Conservation (phyloP, 805 yeast genomes). For the Candida krabiensis region DNA sequence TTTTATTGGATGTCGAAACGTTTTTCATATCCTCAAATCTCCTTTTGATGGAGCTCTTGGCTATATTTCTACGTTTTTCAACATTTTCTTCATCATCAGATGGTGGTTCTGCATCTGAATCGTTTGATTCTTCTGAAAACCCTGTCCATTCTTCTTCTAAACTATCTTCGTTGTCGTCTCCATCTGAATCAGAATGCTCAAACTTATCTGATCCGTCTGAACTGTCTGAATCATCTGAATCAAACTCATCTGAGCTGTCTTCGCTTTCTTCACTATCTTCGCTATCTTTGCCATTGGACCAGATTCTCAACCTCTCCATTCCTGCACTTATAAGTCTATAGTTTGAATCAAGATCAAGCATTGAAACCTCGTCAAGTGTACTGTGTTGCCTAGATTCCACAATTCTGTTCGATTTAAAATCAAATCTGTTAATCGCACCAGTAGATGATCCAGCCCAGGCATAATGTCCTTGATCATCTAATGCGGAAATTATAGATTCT, state of each 20-base stretch:
- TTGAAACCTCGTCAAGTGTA: conserved; percentile 67
- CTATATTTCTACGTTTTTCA: conserved; percentile 1
- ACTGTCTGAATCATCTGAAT: conserved; percentile 13
- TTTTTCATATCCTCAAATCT: conserved; percentile 2
- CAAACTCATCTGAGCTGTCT: conserved; percentile 11
- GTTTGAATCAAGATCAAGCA: conserved; percentile 75
- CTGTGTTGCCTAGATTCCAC: conserved; percentile 69
- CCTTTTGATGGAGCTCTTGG: conserved; percentile 2
- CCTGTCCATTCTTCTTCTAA: conserved; percentile 9
- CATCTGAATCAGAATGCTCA: conserved; percentile 16
- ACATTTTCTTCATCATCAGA: conserved; percentile 21
- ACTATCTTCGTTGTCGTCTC: conserved; percentile 14
- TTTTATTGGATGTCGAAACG: neutral
- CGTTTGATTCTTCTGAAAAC: conserved; percentile 9
- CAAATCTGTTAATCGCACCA: conserved; percentile 68
- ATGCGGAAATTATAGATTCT: conserved; percentile 63
- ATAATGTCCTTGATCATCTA: conserved; percentile 52
- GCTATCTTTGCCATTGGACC: conserved; percentile 47
- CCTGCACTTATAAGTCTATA: conserved; percentile 82
- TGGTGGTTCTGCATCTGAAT: conserved; percentile 16
- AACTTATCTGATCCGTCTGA: conserved; percentile 12
- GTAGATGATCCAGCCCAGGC: conserved; percentile 82
- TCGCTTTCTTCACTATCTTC: conserved; percentile 30
- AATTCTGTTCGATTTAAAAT: conserved; percentile 62
- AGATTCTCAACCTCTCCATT: conserved; percentile 75